Conservation (phyloP, 768 basidiomycete species). For the Lentinula sp. region DNA sequence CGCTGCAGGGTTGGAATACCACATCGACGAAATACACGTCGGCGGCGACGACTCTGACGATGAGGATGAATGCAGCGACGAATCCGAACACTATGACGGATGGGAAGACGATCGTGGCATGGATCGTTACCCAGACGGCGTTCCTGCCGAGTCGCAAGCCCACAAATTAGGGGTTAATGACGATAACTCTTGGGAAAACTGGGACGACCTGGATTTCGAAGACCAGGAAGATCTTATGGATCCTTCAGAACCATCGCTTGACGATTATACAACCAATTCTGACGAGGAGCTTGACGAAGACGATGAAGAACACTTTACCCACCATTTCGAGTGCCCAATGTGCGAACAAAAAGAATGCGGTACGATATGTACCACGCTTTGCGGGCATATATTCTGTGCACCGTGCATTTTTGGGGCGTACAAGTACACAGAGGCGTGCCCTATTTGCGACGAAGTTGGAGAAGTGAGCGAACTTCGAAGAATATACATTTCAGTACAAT, state of each 20-base stretch:
- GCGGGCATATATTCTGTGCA: conserved; percentile 5
- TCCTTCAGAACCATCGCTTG: not conserved
- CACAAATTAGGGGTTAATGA: not conserved
- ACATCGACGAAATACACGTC: not conserved
- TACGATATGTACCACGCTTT: not conserved
- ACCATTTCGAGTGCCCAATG: conserved; percentile 2
- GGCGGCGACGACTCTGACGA: not conserved
- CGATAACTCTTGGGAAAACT: not conserved
- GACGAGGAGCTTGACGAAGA: not conserved
- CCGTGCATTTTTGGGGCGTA: not conserved
- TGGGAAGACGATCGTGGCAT: conserved; percentile 3
- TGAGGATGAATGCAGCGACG: not conserved
- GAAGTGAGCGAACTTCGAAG: not conserved
- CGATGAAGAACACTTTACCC: not conserved
- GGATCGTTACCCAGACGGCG: conserved; percentile 1
- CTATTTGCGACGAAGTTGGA: not conserved
- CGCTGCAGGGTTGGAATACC: not conserved
- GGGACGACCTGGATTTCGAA: conserved; percentile 1
- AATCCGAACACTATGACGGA: not conserved
- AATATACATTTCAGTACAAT: not conserved
- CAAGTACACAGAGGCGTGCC: conserved; percentile 1
- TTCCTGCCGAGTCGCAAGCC: not conserved
- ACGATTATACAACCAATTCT: not conserved
- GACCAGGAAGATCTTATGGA: not conserved
- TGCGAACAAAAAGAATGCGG: not conserved